phyloP scores from a whole-genome alignment of 371 early-diverging fungal genomes.

The Nematocida major region DNA sequence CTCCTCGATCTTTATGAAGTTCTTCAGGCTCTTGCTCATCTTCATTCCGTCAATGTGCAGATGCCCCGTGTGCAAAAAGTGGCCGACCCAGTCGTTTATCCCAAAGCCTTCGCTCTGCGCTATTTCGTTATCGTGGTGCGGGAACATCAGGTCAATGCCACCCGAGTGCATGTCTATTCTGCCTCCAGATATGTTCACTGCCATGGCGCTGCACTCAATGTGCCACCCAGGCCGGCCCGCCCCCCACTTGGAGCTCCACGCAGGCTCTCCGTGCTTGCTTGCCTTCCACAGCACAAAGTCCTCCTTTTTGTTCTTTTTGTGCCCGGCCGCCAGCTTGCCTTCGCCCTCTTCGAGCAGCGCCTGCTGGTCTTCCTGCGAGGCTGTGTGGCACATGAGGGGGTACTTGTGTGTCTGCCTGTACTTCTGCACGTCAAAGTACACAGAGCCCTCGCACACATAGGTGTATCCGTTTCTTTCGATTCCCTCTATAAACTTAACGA shows the following conservation, averaged over 20 bases:
- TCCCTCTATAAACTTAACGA: constrained; percentile 76
- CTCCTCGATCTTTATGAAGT: constrained; percentile 88
- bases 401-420: constrained; percentile 70
- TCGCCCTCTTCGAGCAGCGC: constrained; percentile 44
- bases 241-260: constrained; percentile 57
- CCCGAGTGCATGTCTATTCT: constrained; percentile 94
- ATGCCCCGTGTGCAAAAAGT: constrained; percentile 96
- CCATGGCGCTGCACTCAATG: constrained; percentile 99
- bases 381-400: constrained; percentile 53
- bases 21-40: constrained; percentile 98
- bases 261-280: constrained; percentile 87
- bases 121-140: constrained; percentile 98
- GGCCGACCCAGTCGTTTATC: constrained; percentile 80
- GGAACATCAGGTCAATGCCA: constrained; percentile 93
- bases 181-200: constrained; percentile 77
- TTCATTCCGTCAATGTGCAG: constrained; percentile 92
- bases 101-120: constrained; percentile 77
- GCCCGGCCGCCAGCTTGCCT: constrained; percentile 67
- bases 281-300: constrained; percentile 99
- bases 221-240: constrained; percentile 94
- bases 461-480: constrained; percentile 87
- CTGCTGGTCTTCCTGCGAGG: constrained; percentile 40
- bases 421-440: constrained; percentile 86
- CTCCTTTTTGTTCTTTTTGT: constrained; percentile 69
- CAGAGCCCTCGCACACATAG: constrained; percentile 80